Evolutionary conservation across 2,329 filamentous ascomycete species (phyloP).

Genomic region (Mariannaea elegans): DNA sequence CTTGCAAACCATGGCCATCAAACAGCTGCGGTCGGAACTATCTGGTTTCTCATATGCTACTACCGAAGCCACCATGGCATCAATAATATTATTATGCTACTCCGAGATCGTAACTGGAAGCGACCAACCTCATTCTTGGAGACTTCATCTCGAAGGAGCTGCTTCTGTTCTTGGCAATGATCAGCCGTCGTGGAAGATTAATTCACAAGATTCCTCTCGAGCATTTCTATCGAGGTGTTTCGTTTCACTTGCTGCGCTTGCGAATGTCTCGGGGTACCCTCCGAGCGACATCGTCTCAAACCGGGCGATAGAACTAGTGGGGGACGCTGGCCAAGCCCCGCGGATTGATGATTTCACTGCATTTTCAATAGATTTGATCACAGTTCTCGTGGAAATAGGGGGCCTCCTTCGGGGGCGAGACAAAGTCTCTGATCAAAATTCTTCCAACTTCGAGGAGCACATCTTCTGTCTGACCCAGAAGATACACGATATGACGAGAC

Average conservation of each 20-base stretch:
- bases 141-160: conserved; percentile 9
- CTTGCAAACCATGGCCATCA: background rate
- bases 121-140: conserved; percentile 1
- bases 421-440: background rate
- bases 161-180: background rate
- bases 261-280: conserved; percentile 3
- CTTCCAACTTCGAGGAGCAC: background rate
- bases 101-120: background rate
- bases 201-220: background rate
- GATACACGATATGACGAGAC: background rate
- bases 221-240: conserved; percentile 12
- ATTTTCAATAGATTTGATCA: background rate
- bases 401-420: background rate
- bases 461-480: background rate
- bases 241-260: conserved; percentile 4
- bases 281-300: background rate
- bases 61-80: background rate
- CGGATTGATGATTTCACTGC: conserved; percentile 9
- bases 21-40: background rate
- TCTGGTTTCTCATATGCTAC: background rate
- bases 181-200: background rate
- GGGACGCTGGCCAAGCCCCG: background rate
- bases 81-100: conserved; percentile 8
- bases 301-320: background rate
- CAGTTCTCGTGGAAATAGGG: conserved; percentile 4